phyloP scores from a whole-genome alignment of 495 filamentous ascomycete genomes.

The Aspergillus nanangensis region DNA sequence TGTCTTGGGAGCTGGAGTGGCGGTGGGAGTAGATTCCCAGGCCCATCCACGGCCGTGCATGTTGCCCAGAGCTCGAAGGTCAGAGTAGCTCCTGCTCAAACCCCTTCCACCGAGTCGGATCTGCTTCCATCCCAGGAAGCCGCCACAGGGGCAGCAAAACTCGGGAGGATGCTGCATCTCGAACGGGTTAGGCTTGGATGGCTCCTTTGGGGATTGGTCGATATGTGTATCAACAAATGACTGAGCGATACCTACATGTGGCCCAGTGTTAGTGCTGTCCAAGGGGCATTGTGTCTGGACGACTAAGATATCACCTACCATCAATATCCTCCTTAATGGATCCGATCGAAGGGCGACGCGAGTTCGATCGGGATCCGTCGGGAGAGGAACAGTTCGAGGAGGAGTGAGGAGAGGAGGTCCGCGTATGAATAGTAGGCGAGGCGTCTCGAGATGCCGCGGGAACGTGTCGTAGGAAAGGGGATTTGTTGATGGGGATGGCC shows the following conservation, averaged over 20 bases:
- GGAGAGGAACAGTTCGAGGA: slow-evolving; percentile 33
- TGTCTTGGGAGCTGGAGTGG: slow-evolving; percentile 21
- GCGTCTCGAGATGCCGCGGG: slow-evolving; percentile 26
- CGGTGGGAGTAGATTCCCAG: slow-evolving; percentile 40
- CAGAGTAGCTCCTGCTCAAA: slow-evolving; percentile 68
- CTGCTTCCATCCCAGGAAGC: slow-evolving; percentile 69
- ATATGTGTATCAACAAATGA: slow-evolving; percentile 66
- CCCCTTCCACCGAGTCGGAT: slow-evolving; percentile 61
- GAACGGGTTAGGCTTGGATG: slow-evolving; percentile 33
- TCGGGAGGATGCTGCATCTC: slow-evolving; percentile 46
- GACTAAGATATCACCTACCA: slow-evolving; percentile 23
- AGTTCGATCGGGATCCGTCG: slow-evolving; percentile 37
- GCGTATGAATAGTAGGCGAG: slow-evolving; percentile 22
- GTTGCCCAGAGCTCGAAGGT: slow-evolving; percentile 53
- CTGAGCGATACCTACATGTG: slow-evolving; percentile 55
- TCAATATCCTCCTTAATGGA: slow-evolving; percentile 45
- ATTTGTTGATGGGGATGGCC: slow-evolving; percentile 20
- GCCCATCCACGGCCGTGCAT: slow-evolving; percentile 49
- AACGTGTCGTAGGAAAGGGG: slow-evolving; percentile 15
- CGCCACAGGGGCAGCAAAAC: slow-evolving; percentile 68
- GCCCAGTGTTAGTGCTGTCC: slow-evolving; percentile 7
- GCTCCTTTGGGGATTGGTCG: slow-evolving; percentile 48
- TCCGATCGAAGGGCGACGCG: slow-evolving; percentile 38
- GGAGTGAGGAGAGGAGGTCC: slow-evolving; percentile 32
- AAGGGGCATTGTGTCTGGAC: not conserved